phyloP scores from a whole-genome alignment of 106 monocot genomes.

The Acorus calamus region DNA sequence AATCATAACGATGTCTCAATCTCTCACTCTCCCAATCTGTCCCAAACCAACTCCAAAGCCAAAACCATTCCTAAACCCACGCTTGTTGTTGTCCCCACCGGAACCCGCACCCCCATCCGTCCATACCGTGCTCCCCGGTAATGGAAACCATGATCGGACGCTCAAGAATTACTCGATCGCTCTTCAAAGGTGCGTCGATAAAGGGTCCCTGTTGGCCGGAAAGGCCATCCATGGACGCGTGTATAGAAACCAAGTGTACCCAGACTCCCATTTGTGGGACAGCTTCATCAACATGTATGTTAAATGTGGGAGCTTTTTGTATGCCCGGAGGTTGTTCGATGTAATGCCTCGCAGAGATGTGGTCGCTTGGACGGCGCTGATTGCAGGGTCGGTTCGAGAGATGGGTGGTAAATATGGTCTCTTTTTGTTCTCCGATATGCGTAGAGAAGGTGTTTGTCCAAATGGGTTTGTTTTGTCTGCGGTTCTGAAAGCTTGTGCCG shows the following conservation, averaged over 20 bases:
- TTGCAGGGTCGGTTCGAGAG: slow-evolving; percentile 10
- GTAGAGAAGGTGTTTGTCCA: slow-evolving; percentile 11
- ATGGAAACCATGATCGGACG: background rate
- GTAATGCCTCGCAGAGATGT: slow-evolving; percentile 27
- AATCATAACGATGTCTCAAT: too few species aligned
- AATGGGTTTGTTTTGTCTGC: slow-evolving; percentile 21
- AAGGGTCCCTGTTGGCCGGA: slow-evolving; percentile 5
- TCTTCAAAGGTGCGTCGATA: slow-evolving; percentile 14
- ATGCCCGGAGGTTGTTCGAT: slow-evolving; percentile 18
- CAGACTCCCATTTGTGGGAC: slow-evolving; percentile 26
- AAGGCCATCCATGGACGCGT: slow-evolving; percentile 17
- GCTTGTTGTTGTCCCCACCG: too few species aligned
- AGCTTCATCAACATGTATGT: slow-evolving; percentile 19
- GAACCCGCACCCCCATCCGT: too few species aligned
- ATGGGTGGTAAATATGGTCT: slow-evolving; percentile 3
- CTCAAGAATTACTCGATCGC: slow-evolving; percentile 9
- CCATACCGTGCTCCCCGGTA: too few species aligned
- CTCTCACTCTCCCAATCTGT: too few species aligned
- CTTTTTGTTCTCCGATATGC: slow-evolving; percentile 23
- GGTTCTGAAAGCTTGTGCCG: slow-evolving; percentile 14
- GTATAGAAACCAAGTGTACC: slow-evolving; percentile 2
- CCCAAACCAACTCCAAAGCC: too few species aligned
- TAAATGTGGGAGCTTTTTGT: slow-evolving; percentile 6
- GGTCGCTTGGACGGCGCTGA: slow-evolving; percentile 24
- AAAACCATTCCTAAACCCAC: too few species aligned